Evolutionary conservation across 192 early-diverging fungal species (phyloP).

Genomic region (Mortierella alpina): DNA sequence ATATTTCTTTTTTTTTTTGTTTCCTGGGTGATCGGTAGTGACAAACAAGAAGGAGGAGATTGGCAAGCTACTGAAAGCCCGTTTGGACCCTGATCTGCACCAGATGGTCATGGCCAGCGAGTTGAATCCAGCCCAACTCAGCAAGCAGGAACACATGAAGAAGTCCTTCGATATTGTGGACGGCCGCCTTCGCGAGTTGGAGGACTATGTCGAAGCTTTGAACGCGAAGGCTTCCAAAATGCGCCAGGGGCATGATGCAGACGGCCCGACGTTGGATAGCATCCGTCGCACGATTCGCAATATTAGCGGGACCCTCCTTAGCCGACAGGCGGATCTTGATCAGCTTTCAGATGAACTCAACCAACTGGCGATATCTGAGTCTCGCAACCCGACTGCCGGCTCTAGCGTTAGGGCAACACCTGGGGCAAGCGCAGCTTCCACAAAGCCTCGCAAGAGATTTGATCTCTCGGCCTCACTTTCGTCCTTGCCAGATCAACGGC

Average conservation of each 20-base stretch:
- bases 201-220: constrained; percentile 30
- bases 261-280: constrained; percentile 54
- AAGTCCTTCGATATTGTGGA: constrained; percentile 29
- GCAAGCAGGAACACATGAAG: constrained; percentile 34
- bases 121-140: constrained; percentile 31
- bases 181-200: constrained; percentile 21
- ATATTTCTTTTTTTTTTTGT: not conserved
- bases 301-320: constrained; percentile 46
- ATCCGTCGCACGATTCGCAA: constrained; percentile 61
- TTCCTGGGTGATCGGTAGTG: not conserved
- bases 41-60: constrained; percentile 45
- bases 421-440: too few species aligned
- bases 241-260: constrained; percentile 27
- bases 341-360: constrained; percentile 42
- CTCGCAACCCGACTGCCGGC: not conserved
- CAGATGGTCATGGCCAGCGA: constrained; percentile 27
- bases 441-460: constrained; percentile 1
- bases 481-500: not conserved
- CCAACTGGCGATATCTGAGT: constrained; percentile 16
- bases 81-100: constrained; percentile 28
- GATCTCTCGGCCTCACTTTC: not conserved
- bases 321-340: constrained; percentile 60
- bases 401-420: not conserved
- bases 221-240: constrained; percentile 13
- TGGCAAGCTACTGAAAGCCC: constrained; percentile 25